Evolutionary conservation across 148 eudicot species (phyloP), one percentile per base, ranked within the genome.

Genomic region (Arbutus unedo): DNA sequence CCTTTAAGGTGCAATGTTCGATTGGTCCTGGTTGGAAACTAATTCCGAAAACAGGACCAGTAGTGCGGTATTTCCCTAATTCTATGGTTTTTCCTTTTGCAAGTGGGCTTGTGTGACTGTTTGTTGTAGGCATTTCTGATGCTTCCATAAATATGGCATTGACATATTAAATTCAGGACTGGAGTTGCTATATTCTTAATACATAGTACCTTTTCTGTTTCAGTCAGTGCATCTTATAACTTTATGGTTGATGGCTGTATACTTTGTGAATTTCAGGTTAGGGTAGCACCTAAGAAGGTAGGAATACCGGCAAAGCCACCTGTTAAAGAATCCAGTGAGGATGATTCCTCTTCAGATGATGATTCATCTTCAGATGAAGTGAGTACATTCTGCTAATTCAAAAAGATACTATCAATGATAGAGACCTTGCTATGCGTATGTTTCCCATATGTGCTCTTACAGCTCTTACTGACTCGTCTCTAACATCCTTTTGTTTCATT

Each of bases 321-420:
- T 0, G 81, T 64, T 48, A 70, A 82, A 14, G 81, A 85, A 41
- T 57, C 82, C 2, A 77, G 84, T 60, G 43, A 71, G 18, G 75
- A 81, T 5, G 86, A 76, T 14, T 64, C 84, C 2, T 81, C 87
- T 18, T 82, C 82, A 48, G 84, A 79, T 44, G 84, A 74, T 10
- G 87, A 78, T 13, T 48, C 82, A 2, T 82, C 87, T 21, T 82
- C 85, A 15, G 88, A 82, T 56, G 88, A 82, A 11, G 85, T 85
- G 53, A 78, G 77, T 21, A 15, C 23, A 3, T 25, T 54, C 13
- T 66, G 6, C 13, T 66, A 43, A 43, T 31, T 66, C 71, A 66
- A 60, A n/a, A 66, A 9, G 13, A 66, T 66, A 66, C 6, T n/a
- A 0, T 48, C 41, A 48, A 25, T 66, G 15, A 21, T 67, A 10